These are phyloP conservation scores for Aquanectria penicillioides DNA, from an alignment of 2,329 filamentous ascomycete species.

Conservation along the genomic window DNA sequence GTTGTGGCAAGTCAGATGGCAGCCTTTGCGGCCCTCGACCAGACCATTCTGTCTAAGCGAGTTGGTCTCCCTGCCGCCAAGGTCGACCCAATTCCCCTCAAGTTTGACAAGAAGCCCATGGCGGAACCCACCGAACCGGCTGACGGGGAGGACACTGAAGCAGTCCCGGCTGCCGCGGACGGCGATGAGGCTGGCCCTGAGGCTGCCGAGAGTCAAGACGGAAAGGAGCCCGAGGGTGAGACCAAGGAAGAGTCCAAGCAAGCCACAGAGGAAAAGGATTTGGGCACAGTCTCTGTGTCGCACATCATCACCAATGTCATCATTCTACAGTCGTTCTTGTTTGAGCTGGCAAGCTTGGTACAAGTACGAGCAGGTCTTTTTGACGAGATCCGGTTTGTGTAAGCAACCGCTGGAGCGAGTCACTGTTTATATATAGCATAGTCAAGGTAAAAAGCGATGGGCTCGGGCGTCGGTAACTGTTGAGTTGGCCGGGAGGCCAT, in stretches of 20 bases:
- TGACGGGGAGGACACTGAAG: background rate
- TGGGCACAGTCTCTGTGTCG: constrained; percentile 71
- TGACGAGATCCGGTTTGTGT: constrained; percentile 75
- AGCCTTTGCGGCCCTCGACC: constrained; percentile 72
- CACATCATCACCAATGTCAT: constrained; percentile 84
- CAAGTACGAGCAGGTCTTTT: constrained; percentile 81
- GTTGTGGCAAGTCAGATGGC: constrained; percentile 62
- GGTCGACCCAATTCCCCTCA: constrained; percentile 59
- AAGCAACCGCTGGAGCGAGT: no score
- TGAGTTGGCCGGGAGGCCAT: constrained; percentile 21
- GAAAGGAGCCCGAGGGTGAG: background rate
- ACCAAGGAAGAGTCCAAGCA: constrained; percentile 30
- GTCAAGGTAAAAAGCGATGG: background rate
- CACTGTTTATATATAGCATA: no score
- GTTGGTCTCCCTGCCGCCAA: constrained; percentile 59
- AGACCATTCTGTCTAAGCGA: constrained; percentile 66
- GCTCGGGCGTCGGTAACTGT: background rate
- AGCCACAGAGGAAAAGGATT: constrained; percentile 27
- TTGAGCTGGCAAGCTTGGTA: constrained; percentile 79
- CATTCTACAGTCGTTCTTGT: constrained; percentile 80
- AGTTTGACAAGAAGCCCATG: constrained; percentile 50
- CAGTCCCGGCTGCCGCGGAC: background rate
- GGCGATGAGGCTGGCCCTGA: background rate
- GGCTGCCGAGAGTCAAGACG: background rate
- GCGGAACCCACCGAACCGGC: constrained; percentile 37